Base-by-base conservation (phyloP, 805 yeast species). In the Blastobotrys chiropterorum region DNA sequence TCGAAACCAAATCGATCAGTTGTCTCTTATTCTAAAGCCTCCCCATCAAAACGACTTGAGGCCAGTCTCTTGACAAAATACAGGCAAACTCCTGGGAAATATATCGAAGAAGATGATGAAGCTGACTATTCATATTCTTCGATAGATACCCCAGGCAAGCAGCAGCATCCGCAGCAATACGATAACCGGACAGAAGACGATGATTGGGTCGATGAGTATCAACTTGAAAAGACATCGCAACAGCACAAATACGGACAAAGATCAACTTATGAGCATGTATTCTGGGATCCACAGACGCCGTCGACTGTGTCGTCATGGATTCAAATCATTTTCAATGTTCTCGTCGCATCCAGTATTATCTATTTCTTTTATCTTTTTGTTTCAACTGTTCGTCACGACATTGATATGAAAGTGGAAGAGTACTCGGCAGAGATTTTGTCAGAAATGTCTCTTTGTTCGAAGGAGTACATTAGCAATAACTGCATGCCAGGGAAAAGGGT, bases 381-480 rank as follows among this genome's bases (percentile, higher is more conserved):
- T 5, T 62, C 70, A 3, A 81, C 88, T 7, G 75, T 88, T 7
- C 70, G 76, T 41, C 67, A 72, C 57, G 99, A 92, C 66, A 87
- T 92, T 14, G 79, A 82, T 54, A 76, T 75, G 54, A 86, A 85
- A 61, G 75, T 89, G 7, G 84, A 83, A 46, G 75, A 79, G 30
- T 80, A 83, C 57, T 76, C 84, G 0, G 66, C 77, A 3, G 83
- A 82, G 38, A 79, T 82, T 0, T 63, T 80, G 13, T 80, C 79
- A 50, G 86, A 83, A 59, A 86, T 87, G 47, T 76, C 83, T 54
- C 71, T 55, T 30, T 92, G 99, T 67, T 72, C 84, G 4, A 72
- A 82, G 38, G 83, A 86, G 52, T 92, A 85, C 62, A 66, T 76
- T 13, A 67, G 82, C 26, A 90, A 92, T 67, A 79, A 83, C 57